A percentile compares a stretch with the other conserved stretches of the same genome.
Conservation (phyloP, 2,329 filamentous ascomycete species). For the Xylariaceae sp. region DNA sequence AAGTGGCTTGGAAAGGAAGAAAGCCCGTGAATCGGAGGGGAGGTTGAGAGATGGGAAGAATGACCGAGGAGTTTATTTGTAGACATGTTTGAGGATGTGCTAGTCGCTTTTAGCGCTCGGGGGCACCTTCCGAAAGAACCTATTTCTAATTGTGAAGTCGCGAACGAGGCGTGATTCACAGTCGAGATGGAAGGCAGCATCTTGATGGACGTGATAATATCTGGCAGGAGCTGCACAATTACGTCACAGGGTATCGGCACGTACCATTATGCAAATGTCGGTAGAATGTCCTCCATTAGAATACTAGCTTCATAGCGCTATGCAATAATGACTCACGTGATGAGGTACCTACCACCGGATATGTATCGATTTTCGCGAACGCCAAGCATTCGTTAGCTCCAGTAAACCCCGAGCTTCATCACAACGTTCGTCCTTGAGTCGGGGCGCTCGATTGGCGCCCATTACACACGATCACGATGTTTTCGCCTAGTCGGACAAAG, state of each 20-base stretch:
- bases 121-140: neutral
- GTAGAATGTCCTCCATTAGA: neutral
- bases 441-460: slow-evolving; percentile 19
- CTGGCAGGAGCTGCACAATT: neutral
- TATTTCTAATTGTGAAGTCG: neutral
- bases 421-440: neutral
- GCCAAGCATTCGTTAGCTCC: slow-evolving; percentile 21
- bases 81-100: neutral
- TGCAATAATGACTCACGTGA: neutral
- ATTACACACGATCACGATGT: slow-evolving; percentile 44
- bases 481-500: slow-evolving; percentile 57
- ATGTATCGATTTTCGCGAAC: slow-evolving; percentile 16
- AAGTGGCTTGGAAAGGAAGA: neutral
- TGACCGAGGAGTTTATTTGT: neutral
- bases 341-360: neutral
- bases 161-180: neutral
- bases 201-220: neutral
- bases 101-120: neutral
- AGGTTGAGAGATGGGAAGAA: neutral
- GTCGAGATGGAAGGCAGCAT: neutral
- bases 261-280: too few relatives aligned
- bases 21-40: neutral
- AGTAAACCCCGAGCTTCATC: slow-evolving; percentile 5
- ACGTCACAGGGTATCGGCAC: too few relatives aligned
- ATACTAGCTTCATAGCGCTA: neutral